Evolutionary conservation across 371 early-diverging fungal species (phyloP), one percentile per base, ranked within the genome.

Genomic region (Sporodiniella umbellata): DNA sequence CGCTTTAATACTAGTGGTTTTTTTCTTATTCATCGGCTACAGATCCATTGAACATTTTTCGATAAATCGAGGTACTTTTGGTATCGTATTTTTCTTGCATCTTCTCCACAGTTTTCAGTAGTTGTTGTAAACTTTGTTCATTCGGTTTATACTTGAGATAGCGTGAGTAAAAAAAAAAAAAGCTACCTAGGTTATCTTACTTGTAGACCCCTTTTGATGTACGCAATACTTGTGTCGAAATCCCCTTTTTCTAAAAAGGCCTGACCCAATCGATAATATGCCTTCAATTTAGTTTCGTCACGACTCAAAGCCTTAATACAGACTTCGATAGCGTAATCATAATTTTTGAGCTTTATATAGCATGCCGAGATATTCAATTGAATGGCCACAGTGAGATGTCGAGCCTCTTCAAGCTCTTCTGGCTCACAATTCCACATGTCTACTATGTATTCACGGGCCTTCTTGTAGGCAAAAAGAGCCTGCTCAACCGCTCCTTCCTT

Each of bases 251-350:
- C 82, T 14, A 76, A 48, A 54, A 71, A 72, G 1, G 81, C 86
- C 58, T 83, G 80, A 4, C 70, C 80, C 23, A 84, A 53, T 11
- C 88, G 72, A 66, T 80, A 86, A 24, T 64, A 68, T 0, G 79
- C 85, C 64, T 88, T 88, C n/a, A 81, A 56, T 52, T 73, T 84
- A 21, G 62, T 43, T 6, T 68, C 60, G 53, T 86, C 83, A 45
- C 79, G 63, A 15, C 64, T 67, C 43, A 87, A 48, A 12, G 74
- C 83, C 31, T 67, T 66, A 37, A 75, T 62, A 26, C 72, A 68
- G 1, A 69, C 69, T 46, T 72, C 69, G 4, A 73, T 57, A 0
- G 79, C 77, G 35, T 38, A 46, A 8, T 64, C 64, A 47, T 63
- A 75, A 10, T 77, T 38, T 15, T 60, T 61, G n/a, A 61, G 14